A percentile compares a stretch with the other conserved stretches of the same genome.
Conservation (phyloP, 2,329 filamentous ascomycete species). For the Fusarium heterosporum region DNA sequence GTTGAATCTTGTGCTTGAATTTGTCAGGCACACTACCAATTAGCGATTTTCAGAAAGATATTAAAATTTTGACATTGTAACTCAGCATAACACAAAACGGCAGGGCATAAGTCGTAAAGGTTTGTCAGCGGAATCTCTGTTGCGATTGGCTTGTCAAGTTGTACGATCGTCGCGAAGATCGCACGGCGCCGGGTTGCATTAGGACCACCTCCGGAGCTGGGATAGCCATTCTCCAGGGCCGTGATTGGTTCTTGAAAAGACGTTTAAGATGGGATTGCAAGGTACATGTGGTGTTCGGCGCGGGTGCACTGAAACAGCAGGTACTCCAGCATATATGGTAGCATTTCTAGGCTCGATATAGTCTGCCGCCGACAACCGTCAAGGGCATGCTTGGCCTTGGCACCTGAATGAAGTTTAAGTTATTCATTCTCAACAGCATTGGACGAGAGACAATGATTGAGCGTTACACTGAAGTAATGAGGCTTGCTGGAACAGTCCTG, state of each 20-base stretch:
- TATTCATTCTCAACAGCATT: conserved; percentile 21
- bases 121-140: conserved; percentile 45
- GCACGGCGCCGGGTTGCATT: conserved; percentile 45
- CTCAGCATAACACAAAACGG: conserved; percentile 15
- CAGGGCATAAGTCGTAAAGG: conserved; percentile 17
- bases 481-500: conserved; percentile 34
- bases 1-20: conserved; percentile 2
- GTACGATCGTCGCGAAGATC: conserved; percentile 48
- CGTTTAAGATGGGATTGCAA: conserved; percentile 32
- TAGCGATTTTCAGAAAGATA: conserved; percentile 14
- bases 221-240: conserved; percentile 27
- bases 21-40: conserved; percentile 23
- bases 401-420: conserved; percentile 35
- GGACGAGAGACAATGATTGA: conserved; percentile 2
- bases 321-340: conserved; percentile 25
- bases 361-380: conserved; percentile 38
- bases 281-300: conserved; percentile 25
- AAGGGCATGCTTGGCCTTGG: conserved; percentile 32
- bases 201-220: conserved; percentile 41
- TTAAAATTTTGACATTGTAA: conserved; percentile 18
- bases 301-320: conserved; percentile 33
- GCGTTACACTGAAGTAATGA: conserved; percentile 33
- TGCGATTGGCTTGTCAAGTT: conserved; percentile 53
- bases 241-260: conserved; percentile 38
- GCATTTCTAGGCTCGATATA: conserved; percentile 31